Evolutionary conservation across 148 eudicot genomes (phyloP).

Genomic region (Mesembryanthemum crystallinum): DNA sequence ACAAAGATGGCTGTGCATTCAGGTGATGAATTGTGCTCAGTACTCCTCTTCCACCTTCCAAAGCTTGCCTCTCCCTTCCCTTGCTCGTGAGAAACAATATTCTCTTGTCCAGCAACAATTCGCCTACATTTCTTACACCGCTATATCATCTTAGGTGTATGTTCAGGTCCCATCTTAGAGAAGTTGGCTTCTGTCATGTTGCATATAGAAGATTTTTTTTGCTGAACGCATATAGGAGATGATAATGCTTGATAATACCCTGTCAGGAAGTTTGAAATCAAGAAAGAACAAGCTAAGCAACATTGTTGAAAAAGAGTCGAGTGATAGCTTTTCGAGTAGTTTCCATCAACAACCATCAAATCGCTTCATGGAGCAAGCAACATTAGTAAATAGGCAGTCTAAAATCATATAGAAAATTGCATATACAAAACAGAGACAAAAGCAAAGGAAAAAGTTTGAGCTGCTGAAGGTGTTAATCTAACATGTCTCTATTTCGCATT

Average conservation of each 20-base stretch:
- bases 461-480: too few species aligned
- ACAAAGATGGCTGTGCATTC: conserved; percentile 52
- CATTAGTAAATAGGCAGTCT: too few species aligned
- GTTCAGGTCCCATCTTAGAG: conserved; percentile 1
- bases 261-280: background rate
- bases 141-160: conserved; percentile 15
- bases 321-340: too few species aligned
- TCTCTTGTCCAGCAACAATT: conserved; percentile 17
- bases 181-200: conserved; percentile 12
- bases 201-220: background rate
- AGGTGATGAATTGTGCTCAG: conserved; percentile 30
- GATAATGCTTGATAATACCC: background rate
- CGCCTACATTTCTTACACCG: conserved; percentile 23
- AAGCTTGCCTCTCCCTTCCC: conserved; percentile 50
- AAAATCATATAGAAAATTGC: too few species aligned
- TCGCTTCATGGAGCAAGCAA: too few species aligned
- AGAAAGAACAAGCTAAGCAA: background rate
- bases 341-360: too few species aligned
- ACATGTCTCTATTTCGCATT: too few species aligned
- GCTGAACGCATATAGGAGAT: too few species aligned
- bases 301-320: background rate
- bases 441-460: too few species aligned
- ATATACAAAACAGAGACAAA: too few species aligned
- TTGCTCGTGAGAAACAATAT: conserved; percentile 17
- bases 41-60: conserved; percentile 52